Base-by-base conservation (phyloP, 352 stramenopile species). In the Pythium volutum region DNA sequence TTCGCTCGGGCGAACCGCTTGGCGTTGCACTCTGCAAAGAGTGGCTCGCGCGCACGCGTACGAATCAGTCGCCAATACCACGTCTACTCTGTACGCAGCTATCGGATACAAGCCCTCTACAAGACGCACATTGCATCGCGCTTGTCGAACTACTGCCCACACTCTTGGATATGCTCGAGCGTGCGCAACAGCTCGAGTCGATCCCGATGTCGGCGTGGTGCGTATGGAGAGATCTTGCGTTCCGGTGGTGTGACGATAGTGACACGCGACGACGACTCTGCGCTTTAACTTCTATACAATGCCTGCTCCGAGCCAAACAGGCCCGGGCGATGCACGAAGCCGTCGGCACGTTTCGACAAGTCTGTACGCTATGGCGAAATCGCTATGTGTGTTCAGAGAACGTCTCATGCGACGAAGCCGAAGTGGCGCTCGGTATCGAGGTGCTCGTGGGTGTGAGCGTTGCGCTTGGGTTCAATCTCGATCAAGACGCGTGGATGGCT, bases 281-380 rank as follows among this genome's bases (percentile, higher is more conserved):
- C 9, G 31, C 36, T n/a, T 25, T 64, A n/a, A 33, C 4, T 2
- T 25, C 39, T 1, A 20, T 56, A 2, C 38, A 25, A 16, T 31
- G 46, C 29, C 27, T 64, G 10, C 29, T 64, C 0, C 8, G 6
- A 18, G 56, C 56, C 34, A 64, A 56, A 38, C 56, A 57, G 42
- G 7, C 43, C 1, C 23, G 56, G 5, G 25, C n/a, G 18, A 15
- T 64, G 15, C 46, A 56, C 9, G 47, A 50, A 5, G 46, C 33
- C 8, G 56, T 33, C 11, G 4, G 26, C 11, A 7, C 34, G 25
- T 64, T 64, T 45, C 56, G 47, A 16, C 20, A 29, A 15, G 20
- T 55, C 6, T 50, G 36, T 14, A 23, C 10, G 4, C 4, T 12
- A 7, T 64, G 56, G 56, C 29, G 20, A 31, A 20, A 54, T 2